A percentile compares a stretch with the other conserved stretches of the same genome.
phyloP scores from a whole-genome alignment of 306 rosid species.

The Delonix regia region DNA sequence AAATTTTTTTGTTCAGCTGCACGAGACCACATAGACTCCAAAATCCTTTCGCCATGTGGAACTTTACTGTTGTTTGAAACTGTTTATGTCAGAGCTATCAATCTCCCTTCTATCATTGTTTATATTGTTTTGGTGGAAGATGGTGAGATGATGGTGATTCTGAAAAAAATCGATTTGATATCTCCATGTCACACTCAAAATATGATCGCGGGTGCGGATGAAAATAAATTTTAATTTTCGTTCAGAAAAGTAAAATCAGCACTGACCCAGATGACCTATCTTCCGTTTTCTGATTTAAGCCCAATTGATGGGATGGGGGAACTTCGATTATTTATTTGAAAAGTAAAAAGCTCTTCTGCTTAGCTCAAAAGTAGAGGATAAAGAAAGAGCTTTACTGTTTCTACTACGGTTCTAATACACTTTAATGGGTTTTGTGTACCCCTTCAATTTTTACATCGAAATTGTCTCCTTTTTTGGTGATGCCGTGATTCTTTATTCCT shows the following conservation, averaged over 20 bases:
- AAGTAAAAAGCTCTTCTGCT: neutral
- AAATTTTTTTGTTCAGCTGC: neutral
- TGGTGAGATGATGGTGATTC: neutral
- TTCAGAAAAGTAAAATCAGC: neutral
- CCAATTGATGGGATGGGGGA: neutral
- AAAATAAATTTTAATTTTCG: too few species aligned
- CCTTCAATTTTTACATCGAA: slow-evolving; percentile 19
- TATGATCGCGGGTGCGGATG: too few species aligned
- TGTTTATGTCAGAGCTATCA: neutral
- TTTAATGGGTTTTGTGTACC: neutral
- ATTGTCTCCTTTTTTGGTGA: slow-evolving; percentile 32
- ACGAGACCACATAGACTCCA: neutral
- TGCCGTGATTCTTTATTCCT: slow-evolving; percentile 46
- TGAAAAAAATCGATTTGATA: neutral
- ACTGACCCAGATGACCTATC: neutral
- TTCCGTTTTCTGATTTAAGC: neutral
- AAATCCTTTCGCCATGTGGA: neutral
- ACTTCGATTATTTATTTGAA: neutral
- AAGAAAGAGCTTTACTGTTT: neutral
- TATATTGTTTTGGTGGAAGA: neutral
- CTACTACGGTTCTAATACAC: neutral
- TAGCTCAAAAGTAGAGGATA: neutral
- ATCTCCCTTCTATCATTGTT: neutral
- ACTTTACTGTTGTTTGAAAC: neutral
- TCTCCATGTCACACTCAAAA: too few species aligned